Percentiles rank a stretch among this genome's conserved stretches.
Evolutionary conservation across 768 basidiomycete genomes (phyloP).

Genomic region (Rhodocollybia butyracea): DNA sequence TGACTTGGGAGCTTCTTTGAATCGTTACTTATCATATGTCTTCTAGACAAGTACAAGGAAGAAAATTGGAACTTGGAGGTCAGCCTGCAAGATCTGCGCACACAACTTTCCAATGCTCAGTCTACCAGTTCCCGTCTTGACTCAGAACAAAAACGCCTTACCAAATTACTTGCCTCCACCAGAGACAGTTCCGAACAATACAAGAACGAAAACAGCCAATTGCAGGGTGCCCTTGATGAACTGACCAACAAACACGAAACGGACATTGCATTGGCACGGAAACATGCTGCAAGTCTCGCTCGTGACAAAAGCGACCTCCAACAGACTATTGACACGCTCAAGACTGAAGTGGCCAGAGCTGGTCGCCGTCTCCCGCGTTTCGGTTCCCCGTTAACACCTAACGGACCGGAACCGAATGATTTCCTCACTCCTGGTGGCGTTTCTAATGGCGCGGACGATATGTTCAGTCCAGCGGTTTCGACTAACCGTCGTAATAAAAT

Average conservation of each 20-base stretch:
- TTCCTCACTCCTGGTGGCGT: conserved; percentile 57
- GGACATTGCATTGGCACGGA: conserved; percentile 87
- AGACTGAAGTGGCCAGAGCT: conserved; percentile 68
- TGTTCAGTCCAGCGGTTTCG: conserved; percentile 63
- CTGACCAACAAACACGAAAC: conserved; percentile 92
- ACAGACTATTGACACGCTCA: conserved; percentile 70
- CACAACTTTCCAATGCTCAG: conserved; percentile 65
- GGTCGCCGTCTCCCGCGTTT: conserved; percentile 59
- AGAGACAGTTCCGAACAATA: conserved; percentile 79
- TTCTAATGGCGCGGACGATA: conserved; percentile 59
- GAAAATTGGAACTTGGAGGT: conserved; percentile 99
- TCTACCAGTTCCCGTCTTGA: conserved; percentile 68
- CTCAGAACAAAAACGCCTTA: conserved; percentile 78
- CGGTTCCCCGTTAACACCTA: conserved; percentile 74
- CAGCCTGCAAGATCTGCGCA: conserved; percentile 79
- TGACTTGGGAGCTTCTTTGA: neutral
- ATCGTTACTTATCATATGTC: conserved; percentile 8
- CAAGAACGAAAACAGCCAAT: conserved; percentile 82
- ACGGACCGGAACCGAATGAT: conserved; percentile 39
- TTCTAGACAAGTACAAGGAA: conserved; percentile 89
- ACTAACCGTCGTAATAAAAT: conserved; percentile 47
- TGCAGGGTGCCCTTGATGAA: conserved; percentile 60
- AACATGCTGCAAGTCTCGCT: conserved; percentile 80
- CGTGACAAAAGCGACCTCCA: conserved; percentile 94
- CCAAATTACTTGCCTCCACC: conserved; percentile 65